Evolutionary conservation across 1,284 basidiomycete genomes (phyloP), one percentile per base, ranked within the genome.

Genomic region (Microbotryum scabiosae): DNA sequence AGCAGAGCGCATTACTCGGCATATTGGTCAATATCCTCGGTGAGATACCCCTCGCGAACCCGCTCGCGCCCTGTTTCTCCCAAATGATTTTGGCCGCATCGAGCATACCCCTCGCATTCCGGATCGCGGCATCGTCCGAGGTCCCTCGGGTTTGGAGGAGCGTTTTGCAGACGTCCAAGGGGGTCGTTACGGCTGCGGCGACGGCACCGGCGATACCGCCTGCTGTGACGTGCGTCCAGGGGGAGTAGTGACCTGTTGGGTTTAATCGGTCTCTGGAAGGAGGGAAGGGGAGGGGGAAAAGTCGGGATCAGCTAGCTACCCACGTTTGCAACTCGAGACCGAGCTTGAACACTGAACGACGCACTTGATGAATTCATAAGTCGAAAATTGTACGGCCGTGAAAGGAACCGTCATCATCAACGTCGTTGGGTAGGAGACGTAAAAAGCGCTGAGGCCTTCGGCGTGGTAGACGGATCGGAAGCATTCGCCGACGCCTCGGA

Each of bases 111-210:
- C 81, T 81, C 20, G 87, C 88, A 67, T 84, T 82, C 64, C 92
- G 81, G 71, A 99, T 94, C 74, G 89, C 85, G 10, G 81, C 73
- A 72, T 97, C 93, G 5, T 79, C 76, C 41, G 87, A 87, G 28
- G 85, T 85, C 26, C 96, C 96, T 60, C 92, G 81, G 30, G 96
- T 98, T 76, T 99, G 96, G 43, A 99, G 78, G 67, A 96, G 82
- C 46, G 91, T 96, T 80, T 99, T 99, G 67, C 92, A 91, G n/a
- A 99, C 96, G 75, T 99, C 96, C 56, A 99, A 79, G 4, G 96
- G 96, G 16, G 90, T 98, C 26, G 96, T 98, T 23, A 97, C 84
- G 16, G 90, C 94, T 1, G 91, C 96, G 5, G 93, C 96, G 14
- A 97, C 84, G 26, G 85, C 96, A 53, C 96, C 96, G 0, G 96